Conservation (phyloP, 2,329 filamentous ascomycete genomes). For the Calonectria pauciramosa region DNA sequence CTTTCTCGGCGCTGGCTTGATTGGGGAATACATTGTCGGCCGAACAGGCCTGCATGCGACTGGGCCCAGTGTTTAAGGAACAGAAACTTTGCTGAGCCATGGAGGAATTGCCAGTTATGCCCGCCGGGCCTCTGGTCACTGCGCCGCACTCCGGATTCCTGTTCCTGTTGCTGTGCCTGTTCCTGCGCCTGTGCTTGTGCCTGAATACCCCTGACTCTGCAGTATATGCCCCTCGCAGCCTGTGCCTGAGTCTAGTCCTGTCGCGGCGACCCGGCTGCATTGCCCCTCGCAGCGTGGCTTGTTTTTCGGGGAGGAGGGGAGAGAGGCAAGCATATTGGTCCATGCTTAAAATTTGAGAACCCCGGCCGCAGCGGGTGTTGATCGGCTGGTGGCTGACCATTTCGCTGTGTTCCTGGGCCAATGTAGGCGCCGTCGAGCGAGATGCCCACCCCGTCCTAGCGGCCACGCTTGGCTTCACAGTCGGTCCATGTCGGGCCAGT, state of each 20-base stretch:
- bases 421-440: slow-evolving; percentile 22
- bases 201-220: slow-evolving; percentile 17
- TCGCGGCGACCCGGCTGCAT: neutral
- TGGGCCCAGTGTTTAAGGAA: slow-evolving; percentile 25
- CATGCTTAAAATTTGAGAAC: slow-evolving; percentile 19
- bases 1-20: slow-evolving; percentile 33
- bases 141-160: neutral
- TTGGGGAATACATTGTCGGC: slow-evolving; percentile 32
- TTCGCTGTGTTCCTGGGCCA: slow-evolving; percentile 43
- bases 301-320: neutral
- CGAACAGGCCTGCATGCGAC: neutral
- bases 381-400: slow-evolving; percentile 10
- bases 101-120: neutral
- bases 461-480: slow-evolving; percentile 21
- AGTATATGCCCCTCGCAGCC: neutral
- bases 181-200: neutral
- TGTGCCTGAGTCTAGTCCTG: slow-evolving; percentile 14
- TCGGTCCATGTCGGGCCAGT: slow-evolving; percentile 26
- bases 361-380: neutral
- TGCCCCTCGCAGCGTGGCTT: slow-evolving; percentile 19
- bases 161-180: slow-evolving; percentile 9
- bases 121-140: neutral
- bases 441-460: slow-evolving; percentile 31
- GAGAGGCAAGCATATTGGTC: slow-evolving; percentile 14
- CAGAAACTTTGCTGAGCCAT: neutral